Conservation (phyloP, 2,329 filamentous ascomycete genomes). For the Colletotrichum filicis region DNA sequence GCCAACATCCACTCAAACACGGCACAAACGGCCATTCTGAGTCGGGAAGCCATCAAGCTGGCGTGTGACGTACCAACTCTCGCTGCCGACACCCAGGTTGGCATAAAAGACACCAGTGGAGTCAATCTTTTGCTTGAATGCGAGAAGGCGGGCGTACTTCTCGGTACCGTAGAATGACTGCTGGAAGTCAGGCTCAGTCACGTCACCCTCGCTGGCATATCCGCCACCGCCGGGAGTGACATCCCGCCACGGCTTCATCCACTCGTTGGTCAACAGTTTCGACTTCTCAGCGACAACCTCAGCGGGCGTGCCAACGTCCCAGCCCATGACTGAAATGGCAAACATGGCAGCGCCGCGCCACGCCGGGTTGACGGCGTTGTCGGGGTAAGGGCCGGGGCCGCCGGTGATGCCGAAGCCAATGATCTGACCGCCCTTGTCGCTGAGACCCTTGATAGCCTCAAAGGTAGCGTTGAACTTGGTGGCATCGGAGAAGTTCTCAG, state of each 20-base stretch:
- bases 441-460: constrained; percentile 48
- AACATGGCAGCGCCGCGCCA: constrained; percentile 55
- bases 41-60: constrained; percentile 17
- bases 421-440: constrained; percentile 53
- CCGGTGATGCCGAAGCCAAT: constrained; percentile 52
- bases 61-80: constrained; percentile 37
- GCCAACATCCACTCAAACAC: neutral
- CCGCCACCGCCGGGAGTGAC: constrained; percentile 40
- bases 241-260: constrained; percentile 44
- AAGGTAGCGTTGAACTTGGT: constrained; percentile 46
- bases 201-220: constrained; percentile 46
- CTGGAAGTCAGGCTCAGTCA: constrained; percentile 43
- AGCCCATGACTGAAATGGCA: constrained; percentile 40
- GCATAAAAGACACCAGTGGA: constrained; percentile 43
- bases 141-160: constrained; percentile 41
- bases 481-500: constrained; percentile 12
- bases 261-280: constrained; percentile 42
- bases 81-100: constrained; percentile 42
- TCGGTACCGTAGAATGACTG: constrained; percentile 44
- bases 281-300: constrained; percentile 37
- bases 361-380: constrained; percentile 54
- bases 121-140: constrained; percentile 45
- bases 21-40: constrained; percentile 36
- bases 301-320: constrained; percentile 10
- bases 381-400: constrained; percentile 41